Percentiles rank a stretch among this genome's conserved stretches.
These are phyloP conservation scores for Citrus mangshanensis DNA, from an alignment of 345 rosid genomes.

Conservation along the genomic window DNA sequence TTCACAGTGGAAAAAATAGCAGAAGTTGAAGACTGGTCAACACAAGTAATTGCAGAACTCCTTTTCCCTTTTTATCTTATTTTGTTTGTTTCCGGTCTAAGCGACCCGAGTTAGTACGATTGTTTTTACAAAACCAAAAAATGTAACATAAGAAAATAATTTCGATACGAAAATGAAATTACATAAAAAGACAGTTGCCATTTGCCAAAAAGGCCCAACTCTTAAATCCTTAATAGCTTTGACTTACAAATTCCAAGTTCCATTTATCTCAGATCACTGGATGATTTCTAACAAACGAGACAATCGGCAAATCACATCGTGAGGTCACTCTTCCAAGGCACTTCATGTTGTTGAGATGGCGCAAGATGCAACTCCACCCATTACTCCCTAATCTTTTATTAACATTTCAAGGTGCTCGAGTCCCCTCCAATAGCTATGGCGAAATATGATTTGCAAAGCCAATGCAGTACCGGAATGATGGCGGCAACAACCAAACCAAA, in stretches of 20 bases:
- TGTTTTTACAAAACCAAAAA: too few species aligned
- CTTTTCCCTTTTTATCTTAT: too few species aligned
- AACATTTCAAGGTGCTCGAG: background rate
- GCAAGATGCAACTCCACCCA: background rate
- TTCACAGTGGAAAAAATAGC: too few species aligned
- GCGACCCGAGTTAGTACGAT: too few species aligned
- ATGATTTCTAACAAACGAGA: background rate
- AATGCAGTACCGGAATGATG: background rate
- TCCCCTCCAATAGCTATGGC: background rate
- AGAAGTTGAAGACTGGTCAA: too few species aligned
- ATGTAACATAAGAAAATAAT: too few species aligned
- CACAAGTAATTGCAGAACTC: too few species aligned
- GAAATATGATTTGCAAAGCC: background rate
- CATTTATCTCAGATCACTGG: background rate
- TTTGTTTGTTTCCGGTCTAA: too few species aligned
- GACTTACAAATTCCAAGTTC: background rate
- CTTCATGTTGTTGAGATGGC: background rate
- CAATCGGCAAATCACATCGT: background rate
- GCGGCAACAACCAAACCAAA: background rate
- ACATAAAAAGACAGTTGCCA: too few species aligned
- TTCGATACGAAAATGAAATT: too few species aligned
- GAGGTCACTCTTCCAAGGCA: background rate
- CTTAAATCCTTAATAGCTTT: background rate
- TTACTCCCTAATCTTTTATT: too few species aligned
- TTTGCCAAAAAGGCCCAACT: too few species aligned